Evolutionary conservation across 805 yeast genomes (phyloP), one percentile per base, ranked within the genome.

Genomic region (Sungouiella thailandica): DNA sequence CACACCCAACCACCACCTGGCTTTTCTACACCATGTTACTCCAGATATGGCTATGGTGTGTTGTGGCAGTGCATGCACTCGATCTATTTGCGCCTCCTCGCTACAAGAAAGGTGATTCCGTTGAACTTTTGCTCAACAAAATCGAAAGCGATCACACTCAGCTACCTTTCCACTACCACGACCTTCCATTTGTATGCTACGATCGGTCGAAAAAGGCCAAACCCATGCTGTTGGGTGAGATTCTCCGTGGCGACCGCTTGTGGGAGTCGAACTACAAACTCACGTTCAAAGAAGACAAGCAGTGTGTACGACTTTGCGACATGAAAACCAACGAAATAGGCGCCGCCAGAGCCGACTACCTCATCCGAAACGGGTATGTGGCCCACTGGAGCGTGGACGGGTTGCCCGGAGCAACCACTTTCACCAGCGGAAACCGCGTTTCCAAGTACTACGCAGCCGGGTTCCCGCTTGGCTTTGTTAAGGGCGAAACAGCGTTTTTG

Each of bases 331-430:
- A 53, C n/a, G 70, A 69, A 12, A 56, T 56, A 1, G 81, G 74
- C 5, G 50, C 82, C 22, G 61, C 56, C 33, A 64, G 73, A 32
- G 86, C 90, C 0, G 76, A 66, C 38, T 68, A 73, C 17, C 60
- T 87, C 39, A 77, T 87, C 23, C 66, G 74, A 45, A 62, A 78
- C 34, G 83, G 83, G 2, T 87, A 87, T 48, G 80, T 80, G 34
- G 88, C 75, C 10, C 89, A 87, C 50, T 87, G 96, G 96, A 58
- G 74, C 17, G 65, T 87, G 11, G 96, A 88, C 59, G 84, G 80
- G 15, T 61, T 87, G 22, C 96, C 96, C 0, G 94, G 93, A 6
- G 90, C 95, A 1, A 86, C 96, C 0, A 82, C 95, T 0, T 83
- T 80, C 44, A 74, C 80, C 22, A 65, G 72, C 5, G 71, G 74